Percentiles rank a stretch among this genome's conserved stretches.
Evolutionary conservation across 2,329 filamentous ascomycete genomes (phyloP).

Genomic region (Aotearoamyces nothofagi): DNA sequence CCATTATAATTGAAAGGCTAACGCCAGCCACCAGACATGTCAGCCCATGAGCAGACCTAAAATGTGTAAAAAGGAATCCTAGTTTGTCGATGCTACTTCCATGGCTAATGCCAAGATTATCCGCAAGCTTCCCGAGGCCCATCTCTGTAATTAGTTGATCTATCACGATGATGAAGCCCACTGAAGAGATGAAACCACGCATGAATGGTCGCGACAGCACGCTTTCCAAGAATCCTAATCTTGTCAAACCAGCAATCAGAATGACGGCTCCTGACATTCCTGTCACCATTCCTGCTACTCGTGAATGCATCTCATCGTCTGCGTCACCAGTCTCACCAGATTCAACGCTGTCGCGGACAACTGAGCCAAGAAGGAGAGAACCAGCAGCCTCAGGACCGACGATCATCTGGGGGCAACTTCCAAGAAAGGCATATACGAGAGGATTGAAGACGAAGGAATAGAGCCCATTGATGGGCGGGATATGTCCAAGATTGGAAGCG

Average conservation of each 20-base stretch:
- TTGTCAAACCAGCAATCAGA: conserved; percentile 68
- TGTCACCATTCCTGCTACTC: conserved; percentile 76
- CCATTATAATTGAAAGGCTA: conserved; percentile 79
- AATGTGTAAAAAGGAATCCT: conserved; percentile 57
- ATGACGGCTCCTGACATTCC: conserved; percentile 81
- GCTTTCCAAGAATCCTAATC: conserved; percentile 86
- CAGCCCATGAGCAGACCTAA: conserved; percentile 50
- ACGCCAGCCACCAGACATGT: conserved; percentile 64
- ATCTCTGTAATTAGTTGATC: conserved; percentile 89
- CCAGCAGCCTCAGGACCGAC: conserved; percentile 92
- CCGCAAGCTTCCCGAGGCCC: conserved; percentile 55
- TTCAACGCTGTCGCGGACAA: conserved; percentile 65
- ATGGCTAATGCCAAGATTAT: conserved; percentile 51
- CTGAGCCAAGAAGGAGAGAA: conserved; percentile 75
- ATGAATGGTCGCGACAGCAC: conserved; percentile 87
- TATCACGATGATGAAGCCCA: conserved; percentile 90
- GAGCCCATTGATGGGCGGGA: conserved; percentile 84
- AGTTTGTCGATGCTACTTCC: conserved; percentile 81
- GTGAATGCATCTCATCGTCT: conserved; percentile 53
- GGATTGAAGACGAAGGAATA: conserved; percentile 93
- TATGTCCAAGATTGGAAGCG: conserved; percentile 80
- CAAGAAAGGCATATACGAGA: conserved; percentile 77
- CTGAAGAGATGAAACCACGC: conserved; percentile 90
- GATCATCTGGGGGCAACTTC: conserved; percentile 84
- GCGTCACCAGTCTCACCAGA: conserved; percentile 48